Evolutionary conservation across 371 early-diverging fungal genomes (phyloP), one percentile per base, ranked within the genome.

Genomic region (Mucor circinelloides): DNA sequence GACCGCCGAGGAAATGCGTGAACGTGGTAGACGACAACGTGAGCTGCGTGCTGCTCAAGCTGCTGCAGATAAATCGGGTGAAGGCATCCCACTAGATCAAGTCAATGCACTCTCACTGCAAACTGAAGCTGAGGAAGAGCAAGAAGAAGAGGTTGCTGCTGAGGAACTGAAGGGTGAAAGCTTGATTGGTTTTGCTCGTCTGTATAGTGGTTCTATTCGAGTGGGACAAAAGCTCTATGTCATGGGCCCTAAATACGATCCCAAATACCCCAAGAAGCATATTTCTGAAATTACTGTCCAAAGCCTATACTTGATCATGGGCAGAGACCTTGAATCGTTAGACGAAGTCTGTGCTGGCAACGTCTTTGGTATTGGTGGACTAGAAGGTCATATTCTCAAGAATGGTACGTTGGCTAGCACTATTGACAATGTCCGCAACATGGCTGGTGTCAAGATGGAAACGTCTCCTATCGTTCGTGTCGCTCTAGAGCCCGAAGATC

Each of bases 361-460:
- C 71, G 92, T 99, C 0, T 97, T 97, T 85, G 99, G 96, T 32
- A 94, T 99, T 67, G 91, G 92, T 38, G 98, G 98, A 1, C 70
- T 95, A n/a, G 95, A 92, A 7, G 91, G 91, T 0, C 89, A 90
- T 64, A 85, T 98, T 13, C 79, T 97, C 46, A 98, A 97, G 75
- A 92, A 91, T 32, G 99, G 93, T 10, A 99, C 98, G 0, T 74
- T 98, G 64, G 88, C 90, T 34, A 91, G 85, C 61, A 84, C 85
- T 15, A 73, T 84, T 63, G 78, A 83, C 13, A 73, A 81, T 60
- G 84, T 81, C 12, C 75, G 77, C 44, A 88, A 88, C n/a, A 71
- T 88, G 79, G 88, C 85, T 23, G 83, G 87, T 10, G 80, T 85
- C 15, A 66, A 75, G 3, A 75, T 80, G 52, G 87, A 90, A 67